Percentiles rank a stretch among this genome's conserved stretches.
phyloP scores from a whole-genome alignment of 805 yeast species.

The Kuraishia cidri region DNA sequence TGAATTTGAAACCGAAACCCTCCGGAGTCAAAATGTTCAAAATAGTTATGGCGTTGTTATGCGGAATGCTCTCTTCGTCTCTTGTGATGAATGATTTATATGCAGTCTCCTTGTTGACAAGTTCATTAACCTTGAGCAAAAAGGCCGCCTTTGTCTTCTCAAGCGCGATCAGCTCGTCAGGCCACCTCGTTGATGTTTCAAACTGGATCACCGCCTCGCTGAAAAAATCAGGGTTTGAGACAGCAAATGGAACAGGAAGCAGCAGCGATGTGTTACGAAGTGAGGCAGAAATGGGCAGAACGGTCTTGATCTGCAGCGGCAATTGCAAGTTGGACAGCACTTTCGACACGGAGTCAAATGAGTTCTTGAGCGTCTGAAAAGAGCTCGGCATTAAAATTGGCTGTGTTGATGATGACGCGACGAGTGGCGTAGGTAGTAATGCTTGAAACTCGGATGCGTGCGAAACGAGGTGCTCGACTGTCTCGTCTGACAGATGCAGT shows the following conservation, averaged over 20 bases:
- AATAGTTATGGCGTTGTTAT: slow-evolving; percentile 46
- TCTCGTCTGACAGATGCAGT: slow-evolving; percentile 45
- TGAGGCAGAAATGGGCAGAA: slow-evolving; percentile 67
- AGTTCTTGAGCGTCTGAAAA: slow-evolving; percentile 31
- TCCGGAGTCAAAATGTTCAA: slow-evolving; percentile 73
- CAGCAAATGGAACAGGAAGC: slow-evolving; percentile 78
- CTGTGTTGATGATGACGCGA: slow-evolving; percentile 48
- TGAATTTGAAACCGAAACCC: slow-evolving; percentile 78
- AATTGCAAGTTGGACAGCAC: slow-evolving; percentile 38
- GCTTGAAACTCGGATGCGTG: slow-evolving; percentile 37
- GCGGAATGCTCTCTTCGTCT: slow-evolving; percentile 64
- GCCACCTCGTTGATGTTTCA: slow-evolving; percentile 92
- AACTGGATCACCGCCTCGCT: slow-evolving; percentile 79
- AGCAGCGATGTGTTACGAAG: slow-evolving; percentile 69
- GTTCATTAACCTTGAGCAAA: slow-evolving; percentile 51
- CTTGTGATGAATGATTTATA: slow-evolving; percentile 54
- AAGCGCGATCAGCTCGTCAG: slow-evolving; percentile 77
- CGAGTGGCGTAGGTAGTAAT: slow-evolving; percentile 49
- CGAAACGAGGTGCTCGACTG: slow-evolving; percentile 24
- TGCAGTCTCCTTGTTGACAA: slow-evolving; percentile 36
- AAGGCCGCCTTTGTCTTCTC: slow-evolving; percentile 92
- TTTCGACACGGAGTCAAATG: slow-evolving; percentile 45
- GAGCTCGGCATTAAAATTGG: slow-evolving; percentile 29
- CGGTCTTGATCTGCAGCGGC: slow-evolving; percentile 66
- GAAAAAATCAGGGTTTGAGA: slow-evolving; percentile 67